Conservation (phyloP, 2,329 filamentous ascomycete genomes). For the Lachnellula hyalina region DNA sequence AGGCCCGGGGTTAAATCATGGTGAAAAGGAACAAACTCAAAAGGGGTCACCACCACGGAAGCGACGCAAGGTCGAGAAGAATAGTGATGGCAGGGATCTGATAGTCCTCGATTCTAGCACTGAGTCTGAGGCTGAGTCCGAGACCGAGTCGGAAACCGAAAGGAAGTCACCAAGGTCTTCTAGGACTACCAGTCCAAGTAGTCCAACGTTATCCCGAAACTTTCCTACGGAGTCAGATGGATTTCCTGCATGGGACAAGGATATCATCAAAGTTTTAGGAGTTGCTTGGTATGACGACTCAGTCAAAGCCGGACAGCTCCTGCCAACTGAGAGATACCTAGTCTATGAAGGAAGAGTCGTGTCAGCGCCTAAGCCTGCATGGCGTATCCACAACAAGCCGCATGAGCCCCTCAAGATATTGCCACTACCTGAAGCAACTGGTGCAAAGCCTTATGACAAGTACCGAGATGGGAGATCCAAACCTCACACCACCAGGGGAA, state of each 20-base stretch:
- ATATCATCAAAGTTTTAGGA: slow-evolving; percentile 48
- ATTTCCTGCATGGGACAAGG: background rate
- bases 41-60: slow-evolving; percentile 32
- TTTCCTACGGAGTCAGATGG: background rate
- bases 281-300: slow-evolving; percentile 55
- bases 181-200: background rate
- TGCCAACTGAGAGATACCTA: slow-evolving; percentile 47
- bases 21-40: slow-evolving; percentile 4
- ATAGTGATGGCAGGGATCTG: slow-evolving; percentile 15
- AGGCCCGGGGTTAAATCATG: background rate
- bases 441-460: slow-evolving; percentile 20
- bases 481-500: slow-evolving; percentile 7
- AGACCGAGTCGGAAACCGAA: slow-evolving; percentile 29
- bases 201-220: background rate
- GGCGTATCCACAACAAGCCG: background rate
- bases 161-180: slow-evolving; percentile 1
- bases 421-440: slow-evolving; percentile 16
- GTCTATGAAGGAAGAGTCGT: slow-evolving; percentile 46
- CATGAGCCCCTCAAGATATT: slow-evolving; percentile 2
- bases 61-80: slow-evolving; percentile 16
- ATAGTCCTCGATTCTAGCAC: slow-evolving; percentile 29
- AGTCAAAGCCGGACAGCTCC: slow-evolving; percentile 37
- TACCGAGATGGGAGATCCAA: slow-evolving; percentile 8
- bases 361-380: background rate
- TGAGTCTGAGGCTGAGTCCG: slow-evolving; percentile 33